Evolutionary conservation across 1,139 yeast genomes (phyloP).

Genomic region (Blastobotrys elegans): DNA sequence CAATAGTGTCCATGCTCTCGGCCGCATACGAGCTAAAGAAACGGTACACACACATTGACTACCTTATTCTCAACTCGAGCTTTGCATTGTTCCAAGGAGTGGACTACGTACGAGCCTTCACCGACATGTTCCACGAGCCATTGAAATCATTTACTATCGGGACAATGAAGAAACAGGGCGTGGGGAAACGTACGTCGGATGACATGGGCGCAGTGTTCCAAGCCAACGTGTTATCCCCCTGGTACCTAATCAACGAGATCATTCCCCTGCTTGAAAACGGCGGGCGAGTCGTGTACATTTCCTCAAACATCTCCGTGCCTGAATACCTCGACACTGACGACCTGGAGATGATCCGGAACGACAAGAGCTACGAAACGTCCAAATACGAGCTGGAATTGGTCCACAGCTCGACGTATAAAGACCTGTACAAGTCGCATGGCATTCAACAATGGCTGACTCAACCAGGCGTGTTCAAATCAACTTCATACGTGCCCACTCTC

Average conservation of each 20-base stretch:
- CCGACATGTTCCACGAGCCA: conserved; percentile 59
- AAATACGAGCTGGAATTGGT: conserved; percentile 80
- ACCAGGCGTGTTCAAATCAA: conserved; percentile 91
- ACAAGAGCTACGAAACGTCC: conserved; percentile 84
- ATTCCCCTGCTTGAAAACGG: conserved; percentile 46
- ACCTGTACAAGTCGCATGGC: conserved; percentile 43
- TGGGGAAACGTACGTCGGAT: conserved; percentile 66
- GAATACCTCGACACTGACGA: conserved; percentile 68
- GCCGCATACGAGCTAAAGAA: conserved; percentile 68
- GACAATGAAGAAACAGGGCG: conserved; percentile 71
- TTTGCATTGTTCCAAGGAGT: conserved; percentile 84
- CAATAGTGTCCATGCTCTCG: conserved; percentile 76
- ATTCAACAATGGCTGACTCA: conserved; percentile 75
- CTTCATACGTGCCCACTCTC: conserved; percentile 70
- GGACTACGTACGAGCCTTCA: conserved; percentile 73
- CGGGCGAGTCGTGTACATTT: conserved; percentile 76
- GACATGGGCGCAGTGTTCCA: conserved; percentile 86
- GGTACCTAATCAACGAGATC: conserved; percentile 65
- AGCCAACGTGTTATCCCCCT: conserved; percentile 94
- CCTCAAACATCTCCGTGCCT: conserved; percentile 74
- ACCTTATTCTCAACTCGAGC: conserved; percentile 80
- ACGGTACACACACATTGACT: conserved; percentile 64
- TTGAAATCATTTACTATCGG: conserved; percentile 70
- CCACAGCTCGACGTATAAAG: conserved; percentile 63
- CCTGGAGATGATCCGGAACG: conserved; percentile 59